Evolutionary conservation across 2,329 filamentous ascomycete genomes (phyloP).

Genomic region (Pleurostoma richardsiae): DNA sequence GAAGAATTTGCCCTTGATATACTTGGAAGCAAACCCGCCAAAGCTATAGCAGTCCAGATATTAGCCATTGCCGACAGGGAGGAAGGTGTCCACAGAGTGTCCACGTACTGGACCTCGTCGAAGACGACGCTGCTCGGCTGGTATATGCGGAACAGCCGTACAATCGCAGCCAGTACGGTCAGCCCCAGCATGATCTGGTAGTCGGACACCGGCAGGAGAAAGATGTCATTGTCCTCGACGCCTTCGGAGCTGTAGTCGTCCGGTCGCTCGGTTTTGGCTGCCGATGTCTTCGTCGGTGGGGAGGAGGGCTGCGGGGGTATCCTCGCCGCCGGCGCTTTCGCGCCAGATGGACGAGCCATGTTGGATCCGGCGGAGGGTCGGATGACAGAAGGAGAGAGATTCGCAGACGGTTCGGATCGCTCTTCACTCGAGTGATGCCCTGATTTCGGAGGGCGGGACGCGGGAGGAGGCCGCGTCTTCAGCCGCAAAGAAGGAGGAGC

Average conservation of each 20-base stretch:
- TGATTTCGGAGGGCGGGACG: background rate
- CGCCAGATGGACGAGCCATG: constrained; percentile 33
- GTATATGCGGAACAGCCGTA: constrained; percentile 93
- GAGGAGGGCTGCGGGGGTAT: constrained; percentile 12
- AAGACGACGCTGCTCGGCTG: constrained; percentile 96
- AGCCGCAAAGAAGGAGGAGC: background rate
- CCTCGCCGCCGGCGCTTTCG: constrained; percentile 26
- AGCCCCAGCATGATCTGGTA: constrained; percentile 71
- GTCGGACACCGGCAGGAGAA: constrained; percentile 77
- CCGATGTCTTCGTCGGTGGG: constrained; percentile 7
- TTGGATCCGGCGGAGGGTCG: constrained; percentile 3
- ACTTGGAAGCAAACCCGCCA: constrained; percentile 96
- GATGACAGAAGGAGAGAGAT: no score
- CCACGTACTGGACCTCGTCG: constrained; percentile 95
- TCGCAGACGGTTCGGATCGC: no score
- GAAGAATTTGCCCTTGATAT: constrained; percentile 99
- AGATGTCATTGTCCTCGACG: constrained; percentile 86
- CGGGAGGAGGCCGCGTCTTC: constrained; percentile 1
- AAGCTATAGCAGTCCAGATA: constrained; percentile 54
- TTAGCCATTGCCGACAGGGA: constrained; percentile 1
- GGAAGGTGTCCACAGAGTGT: constrained; percentile 4
- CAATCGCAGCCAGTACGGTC: constrained; percentile 69
- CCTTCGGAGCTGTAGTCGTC: constrained; percentile 70
- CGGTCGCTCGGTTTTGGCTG: constrained; percentile 23
- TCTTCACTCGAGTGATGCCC: no score